A percentile compares a stretch with the other conserved stretches of the same genome.
Evolutionary conservation across 2,329 filamentous ascomycete genomes (phyloP).

Genomic region (Microcera coccophila): DNA sequence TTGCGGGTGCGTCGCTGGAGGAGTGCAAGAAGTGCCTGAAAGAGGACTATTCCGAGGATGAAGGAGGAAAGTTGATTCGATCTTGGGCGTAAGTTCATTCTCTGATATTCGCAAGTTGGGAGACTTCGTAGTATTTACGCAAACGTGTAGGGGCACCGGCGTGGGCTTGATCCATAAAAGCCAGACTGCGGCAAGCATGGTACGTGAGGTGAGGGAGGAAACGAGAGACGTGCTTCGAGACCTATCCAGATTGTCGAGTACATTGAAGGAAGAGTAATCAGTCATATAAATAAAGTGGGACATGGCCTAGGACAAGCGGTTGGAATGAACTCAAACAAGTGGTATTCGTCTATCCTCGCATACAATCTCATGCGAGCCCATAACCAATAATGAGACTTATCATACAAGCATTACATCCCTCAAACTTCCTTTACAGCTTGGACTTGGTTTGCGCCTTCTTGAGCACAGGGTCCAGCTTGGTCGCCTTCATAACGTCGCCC

Average conservation of each 20-base stretch:
- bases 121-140: slow-evolving; percentile 2
- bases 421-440: slow-evolving; percentile 61
- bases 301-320: slow-evolving; percentile 1
- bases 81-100: slow-evolving; percentile 36
- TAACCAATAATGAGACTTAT: slow-evolving; percentile 13
- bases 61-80: slow-evolving; percentile 29
- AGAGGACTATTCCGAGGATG: slow-evolving; percentile 35
- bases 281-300: not conserved
- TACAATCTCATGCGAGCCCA: slow-evolving; percentile 8
- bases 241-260: slow-evolving; percentile 19
- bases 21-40: slow-evolving; percentile 40
- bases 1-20: slow-evolving; percentile 38
- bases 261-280: not conserved
- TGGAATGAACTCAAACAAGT: slow-evolving; percentile 10
- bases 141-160: slow-evolving; percentile 36
- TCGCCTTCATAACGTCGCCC: slow-evolving; percentile 98
- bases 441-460: slow-evolving; percentile 82
- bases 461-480: slow-evolving; percentile 88
- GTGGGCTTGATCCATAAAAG: slow-evolving; percentile 43
- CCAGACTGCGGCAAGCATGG: slow-evolving; percentile 41
- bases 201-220: slow-evolving; percentile 38
- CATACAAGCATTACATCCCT: slow-evolving; percentile 14
- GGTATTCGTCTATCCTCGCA: slow-evolving; percentile 17
- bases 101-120: not conserved
- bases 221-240: slow-evolving; percentile 32